Base-by-base conservation (phyloP, 495 filamentous ascomycete genomes). In the Alectoria sarmentosa region DNA sequence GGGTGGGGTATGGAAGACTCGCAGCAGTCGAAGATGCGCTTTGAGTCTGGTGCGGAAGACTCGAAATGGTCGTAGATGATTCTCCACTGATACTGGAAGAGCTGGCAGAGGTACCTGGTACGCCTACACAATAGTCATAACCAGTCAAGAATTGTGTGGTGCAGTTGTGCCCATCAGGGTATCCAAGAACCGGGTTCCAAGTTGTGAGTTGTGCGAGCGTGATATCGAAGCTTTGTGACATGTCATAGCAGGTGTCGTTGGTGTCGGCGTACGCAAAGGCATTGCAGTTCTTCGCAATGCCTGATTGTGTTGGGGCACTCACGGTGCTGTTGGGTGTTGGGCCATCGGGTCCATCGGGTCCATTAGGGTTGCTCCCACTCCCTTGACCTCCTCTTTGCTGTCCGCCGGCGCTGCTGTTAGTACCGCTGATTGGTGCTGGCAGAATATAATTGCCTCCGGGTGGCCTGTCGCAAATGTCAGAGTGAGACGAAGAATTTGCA, bases 1-100 rank as follows among this genome's bases (percentile, higher is more conserved):
- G 66, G 1, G 66, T 66, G 7, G 69, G 66, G 8, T 63, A 61
- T 0, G 73, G 73, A 26, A 60, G 44, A 10, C 26, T 10, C 36
- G 36, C 4, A 37, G 36, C 36, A 4, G 36, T 37, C n/a, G n/a
- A n/a, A n/a, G n/a, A n/a, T n/a, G n/a, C n/a, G n/a, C n/a, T n/a
- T n/a, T n/a, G n/a, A n/a, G n/a, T n/a, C n/a, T n/a, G 37, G 11
- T 38, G 34, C 34, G 54, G 15, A 34, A 13, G 38, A 13, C 38
- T 41, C 10, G 38, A 41, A 7, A 15, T 41, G 4, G 38, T 13
- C 10, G 38, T 2, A 2, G 38, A 41, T 41, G 38, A 41, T 2
- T 41, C 38, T 4, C 4, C 15, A 19, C 19, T 19, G 41, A 17
- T 41, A 13, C n/a, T 49, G 1, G 46, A 26, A 4, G 46, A 26